Conservation (phyloP, 2,329 filamentous ascomycete genomes). For the Claviceps lovelessii region DNA sequence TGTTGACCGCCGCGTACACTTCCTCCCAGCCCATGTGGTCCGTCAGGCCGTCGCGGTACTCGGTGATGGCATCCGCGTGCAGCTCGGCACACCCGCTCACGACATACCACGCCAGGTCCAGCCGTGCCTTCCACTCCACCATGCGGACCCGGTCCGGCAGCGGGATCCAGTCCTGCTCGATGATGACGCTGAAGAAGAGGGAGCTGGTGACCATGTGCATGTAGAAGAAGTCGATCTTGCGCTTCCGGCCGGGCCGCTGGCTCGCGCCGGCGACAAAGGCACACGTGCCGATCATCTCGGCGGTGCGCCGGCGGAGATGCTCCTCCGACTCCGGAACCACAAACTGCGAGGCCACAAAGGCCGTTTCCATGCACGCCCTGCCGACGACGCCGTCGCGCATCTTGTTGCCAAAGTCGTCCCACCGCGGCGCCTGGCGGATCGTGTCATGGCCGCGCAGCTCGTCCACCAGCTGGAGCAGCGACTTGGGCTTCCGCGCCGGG, state of each 20-base stretch:
- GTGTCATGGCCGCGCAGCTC: slow-evolving; percentile 10
- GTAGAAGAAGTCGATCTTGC: slow-evolving; percentile 53
- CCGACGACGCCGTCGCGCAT: slow-evolving; percentile 44
- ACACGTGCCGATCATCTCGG: slow-evolving; percentile 17
- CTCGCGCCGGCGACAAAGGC: slow-evolving; percentile 19
- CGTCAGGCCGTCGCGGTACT: slow-evolving; percentile 9
- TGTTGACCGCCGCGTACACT: slow-evolving; percentile 12
- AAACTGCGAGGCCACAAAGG: background rate
- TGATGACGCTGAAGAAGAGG: slow-evolving; percentile 18
- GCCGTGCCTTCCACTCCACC: slow-evolving; percentile 50
- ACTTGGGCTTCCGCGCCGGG: background rate
- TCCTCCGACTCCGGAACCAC: background rate
- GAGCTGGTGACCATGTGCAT: slow-evolving; percentile 21
- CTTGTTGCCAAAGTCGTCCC: slow-evolving; percentile 16
- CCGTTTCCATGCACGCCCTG: background rate
- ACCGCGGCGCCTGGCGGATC: slow-evolving; percentile 32
- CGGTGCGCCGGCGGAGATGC: slow-evolving; percentile 21
- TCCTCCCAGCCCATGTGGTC: slow-evolving; percentile 13
- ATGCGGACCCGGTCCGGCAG: slow-evolving; percentile 36
- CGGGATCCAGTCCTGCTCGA: slow-evolving; percentile 17
- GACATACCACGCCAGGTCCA: slow-evolving; percentile 50
- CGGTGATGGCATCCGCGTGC: slow-evolving; percentile 7
- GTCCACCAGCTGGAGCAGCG: background rate
- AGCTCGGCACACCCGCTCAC: slow-evolving; percentile 34
- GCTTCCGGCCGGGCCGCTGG: slow-evolving; percentile 38